Evolutionary conservation across 2,329 filamentous ascomycete genomes (phyloP), one percentile per base, ranked within the genome.

Genomic region (Colletotrichum neosansevieriae): DNA sequence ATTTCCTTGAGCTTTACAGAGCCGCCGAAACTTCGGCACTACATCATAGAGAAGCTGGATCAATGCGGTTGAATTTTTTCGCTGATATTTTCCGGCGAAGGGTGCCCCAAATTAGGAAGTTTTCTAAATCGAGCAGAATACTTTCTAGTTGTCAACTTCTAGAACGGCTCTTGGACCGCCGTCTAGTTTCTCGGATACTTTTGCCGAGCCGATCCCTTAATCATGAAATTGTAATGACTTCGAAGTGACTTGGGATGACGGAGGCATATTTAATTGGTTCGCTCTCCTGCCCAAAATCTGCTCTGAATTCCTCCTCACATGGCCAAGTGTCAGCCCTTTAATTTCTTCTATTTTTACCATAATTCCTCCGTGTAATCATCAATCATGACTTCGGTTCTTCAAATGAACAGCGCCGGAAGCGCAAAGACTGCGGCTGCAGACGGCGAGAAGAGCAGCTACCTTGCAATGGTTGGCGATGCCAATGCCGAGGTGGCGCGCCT

Each of bases 401-500:
- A 51, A 3, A 59, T 59, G 57, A 49, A 40, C 57, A 29, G 29
- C 32, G 44, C 57, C 19, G 21, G 12, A 7, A 32, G 42, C 10
- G 29, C 19, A 15, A 24, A 40, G 29, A 29, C 13, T 29, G 9
- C 58, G 6, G 21, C 17, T 9, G 10, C 19, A n/a, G 17, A 15
- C 17, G 12, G 29, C 15, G 32, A 53, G 17, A 5, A 50, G 21
- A 57, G 36, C n/a, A 15, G 42, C 3, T 63, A 63, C 24, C 24
- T 63, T 11, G 50, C 58, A 7, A 57, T 50, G 58, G 44, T 67
- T 7, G 58, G 63, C 44, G 51, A 67, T 36, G 34, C 50, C 29
- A 12, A 67, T 15, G 63, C 50, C 72, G 75, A 71, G 51, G 71
- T 76, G 34, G 63, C 58, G 29, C 17, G 66, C 2, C 58, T 71